Conservation (phyloP, 2,329 filamentous ascomycete genomes). For the Aspergillus cejpii region DNA sequence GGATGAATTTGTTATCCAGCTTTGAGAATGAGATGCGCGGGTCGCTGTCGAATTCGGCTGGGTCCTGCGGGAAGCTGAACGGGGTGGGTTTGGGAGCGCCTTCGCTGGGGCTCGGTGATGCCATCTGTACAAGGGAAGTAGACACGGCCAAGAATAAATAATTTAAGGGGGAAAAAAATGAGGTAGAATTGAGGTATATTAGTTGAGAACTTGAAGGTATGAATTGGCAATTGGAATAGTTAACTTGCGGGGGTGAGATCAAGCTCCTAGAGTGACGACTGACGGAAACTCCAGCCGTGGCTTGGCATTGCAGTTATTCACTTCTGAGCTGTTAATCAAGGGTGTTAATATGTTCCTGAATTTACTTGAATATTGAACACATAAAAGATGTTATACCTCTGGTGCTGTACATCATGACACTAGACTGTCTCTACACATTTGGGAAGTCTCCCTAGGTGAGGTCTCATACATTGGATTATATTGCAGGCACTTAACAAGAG, state of each 20-base stretch:
- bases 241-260: background rate
- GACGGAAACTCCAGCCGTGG: background rate
- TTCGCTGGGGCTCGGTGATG: slow-evolving; percentile 18
- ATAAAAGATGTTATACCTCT: too few species aligned
- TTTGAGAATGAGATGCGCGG: slow-evolving; percentile 82
- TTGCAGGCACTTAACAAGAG: too few species aligned
- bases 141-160: too few species aligned
- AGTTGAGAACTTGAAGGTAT: background rate
- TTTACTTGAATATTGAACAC: too few species aligned
- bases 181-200: background rate
- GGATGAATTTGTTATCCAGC: slow-evolving; percentile 71
- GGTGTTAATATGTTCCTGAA: too few species aligned
- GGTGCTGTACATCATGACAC: too few species aligned
- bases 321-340: too few species aligned
- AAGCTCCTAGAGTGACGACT: background rate
- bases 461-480: too few species aligned
- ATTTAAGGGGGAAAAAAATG: background rate
- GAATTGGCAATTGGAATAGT: background rate
- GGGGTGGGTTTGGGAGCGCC: slow-evolving; percentile 12
- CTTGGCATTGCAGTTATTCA: background rate
- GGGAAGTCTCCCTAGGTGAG: too few species aligned
- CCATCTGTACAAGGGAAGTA: slow-evolving; percentile 14
- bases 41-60: slow-evolving; percentile 66
- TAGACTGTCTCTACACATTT: too few species aligned
- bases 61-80: slow-evolving; percentile 48